Percentiles rank a stretch among this genome's conserved stretches.
phyloP scores from a whole-genome alignment of 257 asterid genomes.

The Agastache rugosa region DNA sequence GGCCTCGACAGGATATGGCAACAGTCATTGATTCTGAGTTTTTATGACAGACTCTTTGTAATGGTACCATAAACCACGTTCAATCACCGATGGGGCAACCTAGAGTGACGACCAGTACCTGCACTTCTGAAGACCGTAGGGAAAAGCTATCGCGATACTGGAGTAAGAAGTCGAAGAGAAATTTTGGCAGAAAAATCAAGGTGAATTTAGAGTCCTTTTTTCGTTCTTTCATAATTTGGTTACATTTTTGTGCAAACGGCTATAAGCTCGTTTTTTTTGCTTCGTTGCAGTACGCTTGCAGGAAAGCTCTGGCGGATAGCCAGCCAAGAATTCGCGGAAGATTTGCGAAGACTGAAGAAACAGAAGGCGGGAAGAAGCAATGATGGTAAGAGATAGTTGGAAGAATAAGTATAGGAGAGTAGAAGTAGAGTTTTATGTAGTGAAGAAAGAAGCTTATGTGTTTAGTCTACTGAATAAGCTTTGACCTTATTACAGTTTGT shows the following conservation, averaged over 20 bases:
- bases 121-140: slow-evolving; percentile 71
- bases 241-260: background rate
- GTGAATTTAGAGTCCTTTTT: slow-evolving; percentile 46
- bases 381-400: slow-evolving; percentile 23
- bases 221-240: no score
- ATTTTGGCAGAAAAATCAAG: slow-evolving; percentile 91
- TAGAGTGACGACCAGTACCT: slow-evolving; percentile 40
- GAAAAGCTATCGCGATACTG: slow-evolving; percentile 87
- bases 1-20: slow-evolving; percentile 63
- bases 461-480: slow-evolving; percentile 43
- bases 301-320: slow-evolving; percentile 96
- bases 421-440: slow-evolving; percentile 19
- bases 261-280: background rate
- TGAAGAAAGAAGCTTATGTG: slow-evolving; percentile 22
- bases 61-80: slow-evolving; percentile 47
- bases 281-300: slow-evolving; percentile 82
- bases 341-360: slow-evolving; percentile 81
- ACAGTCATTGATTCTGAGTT: slow-evolving; percentile 67
- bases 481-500: slow-evolving; percentile 32
- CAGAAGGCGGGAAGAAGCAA: slow-evolving; percentile 51
- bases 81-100: slow-evolving; percentile 61
- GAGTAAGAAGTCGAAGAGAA: slow-evolving; percentile 85
- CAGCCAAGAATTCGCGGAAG: slow-evolving; percentile 97
- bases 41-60: slow-evolving; percentile 85
- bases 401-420: slow-evolving; percentile 26